phyloP scores from a whole-genome alignment of 1,284 basidiomycete species.

The Leccinum subspadiceum region DNA sequence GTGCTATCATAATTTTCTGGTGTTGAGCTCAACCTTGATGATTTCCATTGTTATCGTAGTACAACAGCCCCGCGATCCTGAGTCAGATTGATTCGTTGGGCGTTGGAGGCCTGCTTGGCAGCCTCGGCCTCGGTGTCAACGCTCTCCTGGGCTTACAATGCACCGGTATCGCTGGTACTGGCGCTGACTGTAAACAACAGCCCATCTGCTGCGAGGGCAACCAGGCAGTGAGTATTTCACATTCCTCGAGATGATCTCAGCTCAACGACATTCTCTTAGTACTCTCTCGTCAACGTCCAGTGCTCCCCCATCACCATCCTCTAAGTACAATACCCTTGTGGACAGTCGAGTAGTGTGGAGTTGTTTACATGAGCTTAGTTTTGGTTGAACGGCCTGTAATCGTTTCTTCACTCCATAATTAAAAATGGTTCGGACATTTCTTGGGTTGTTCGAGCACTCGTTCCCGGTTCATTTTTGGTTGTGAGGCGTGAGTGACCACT shows the following conservation, averaged over 20 bases:
- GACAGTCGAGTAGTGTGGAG: neutral
- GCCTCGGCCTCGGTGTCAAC: accelerated
- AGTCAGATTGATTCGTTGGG: neutral
- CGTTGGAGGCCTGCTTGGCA: neutral
- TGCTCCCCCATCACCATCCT: neutral
- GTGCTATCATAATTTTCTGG: neutral
- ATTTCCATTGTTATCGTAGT: neutral
- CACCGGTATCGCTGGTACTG: neutral
- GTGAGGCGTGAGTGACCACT: too few species aligned
- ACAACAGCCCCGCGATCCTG: neutral
- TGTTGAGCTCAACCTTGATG: neutral
- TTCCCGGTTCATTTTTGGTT: too few species aligned
- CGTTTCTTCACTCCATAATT: neutral
- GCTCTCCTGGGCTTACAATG: neutral
- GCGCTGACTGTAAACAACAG: neutral
- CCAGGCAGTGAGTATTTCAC: neutral
- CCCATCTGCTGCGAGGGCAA: neutral
- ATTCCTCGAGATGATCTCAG: neutral
- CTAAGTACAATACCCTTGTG: neutral
- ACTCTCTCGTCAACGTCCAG: neutral
- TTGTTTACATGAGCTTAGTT: neutral
- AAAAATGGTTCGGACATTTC: neutral
- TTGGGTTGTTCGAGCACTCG: neutral
- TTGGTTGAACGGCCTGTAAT: neutral
- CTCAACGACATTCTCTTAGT: neutral